Evolutionary conservation across 2,329 filamentous ascomycete genomes (phyloP).

Genomic region (Pezicula radicicola): DNA sequence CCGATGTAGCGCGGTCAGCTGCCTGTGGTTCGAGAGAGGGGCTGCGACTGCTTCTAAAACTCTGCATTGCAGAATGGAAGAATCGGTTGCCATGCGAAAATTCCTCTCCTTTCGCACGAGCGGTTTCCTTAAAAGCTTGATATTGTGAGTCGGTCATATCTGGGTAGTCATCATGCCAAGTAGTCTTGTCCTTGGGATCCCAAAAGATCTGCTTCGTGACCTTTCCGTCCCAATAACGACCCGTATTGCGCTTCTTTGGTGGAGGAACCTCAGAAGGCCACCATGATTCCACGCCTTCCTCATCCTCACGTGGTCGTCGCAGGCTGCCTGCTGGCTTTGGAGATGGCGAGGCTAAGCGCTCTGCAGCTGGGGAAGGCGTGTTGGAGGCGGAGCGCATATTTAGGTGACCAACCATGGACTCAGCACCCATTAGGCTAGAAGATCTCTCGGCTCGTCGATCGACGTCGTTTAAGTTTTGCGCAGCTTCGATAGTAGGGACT

Average conservation of each 20-base stretch:
- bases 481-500: not conserved
- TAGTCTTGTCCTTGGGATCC: constrained; percentile 48
- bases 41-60: constrained; percentile 19
- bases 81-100: constrained; percentile 53
- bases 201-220: constrained; percentile 57
- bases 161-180: constrained; percentile 61
- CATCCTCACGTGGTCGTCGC: constrained; percentile 25
- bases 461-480: constrained; percentile 1
- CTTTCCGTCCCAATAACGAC: constrained; percentile 55
- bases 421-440: constrained; percentile 28
- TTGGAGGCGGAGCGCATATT: constrained; percentile 28
- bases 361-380: constrained; percentile 13
- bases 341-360: constrained; percentile 1
- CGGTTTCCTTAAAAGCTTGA: constrained; percentile 51
- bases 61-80: constrained; percentile 25
- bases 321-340: constrained; percentile 19
- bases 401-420: constrained; percentile 28
- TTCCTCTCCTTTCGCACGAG: constrained; percentile 45
- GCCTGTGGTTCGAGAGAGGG: constrained; percentile 19
- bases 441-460: constrained; percentile 13
- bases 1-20: constrained; percentile 19
- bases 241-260: constrained; percentile 46
- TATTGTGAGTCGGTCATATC: constrained; percentile 61
- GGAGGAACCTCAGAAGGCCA: constrained; percentile 31
- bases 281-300: constrained; percentile 18